Evolutionary conservation across 1,139 yeast species (phyloP).

Genomic region (Yamadazyma trypodendri): DNA sequence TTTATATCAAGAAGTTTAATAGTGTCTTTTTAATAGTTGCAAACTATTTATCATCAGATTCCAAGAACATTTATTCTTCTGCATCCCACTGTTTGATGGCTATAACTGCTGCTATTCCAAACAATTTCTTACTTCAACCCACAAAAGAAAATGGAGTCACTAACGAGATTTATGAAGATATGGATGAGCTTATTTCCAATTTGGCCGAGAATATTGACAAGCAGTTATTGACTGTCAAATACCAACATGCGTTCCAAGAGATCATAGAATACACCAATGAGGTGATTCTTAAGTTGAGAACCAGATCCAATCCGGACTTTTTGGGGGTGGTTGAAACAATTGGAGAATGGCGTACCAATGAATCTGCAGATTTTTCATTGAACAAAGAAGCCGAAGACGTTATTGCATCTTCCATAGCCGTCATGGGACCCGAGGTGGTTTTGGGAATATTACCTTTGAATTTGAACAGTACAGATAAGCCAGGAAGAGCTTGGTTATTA

Average conservation of each 20-base stretch:
- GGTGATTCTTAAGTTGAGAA: slow-evolving; percentile 61
- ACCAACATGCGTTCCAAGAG: slow-evolving; percentile 74
- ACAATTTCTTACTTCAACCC: slow-evolving; percentile 53
- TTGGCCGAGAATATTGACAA: slow-evolving; percentile 52
- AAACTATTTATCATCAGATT: slow-evolving; percentile 65
- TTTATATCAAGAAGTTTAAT: slow-evolving; percentile 58
- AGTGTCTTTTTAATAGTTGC: slow-evolving; percentile 56
- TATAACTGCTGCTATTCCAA: slow-evolving; percentile 62
- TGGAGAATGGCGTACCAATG: slow-evolving; percentile 84
- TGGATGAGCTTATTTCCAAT: slow-evolving; percentile 52
- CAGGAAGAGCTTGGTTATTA: slow-evolving; percentile 92
- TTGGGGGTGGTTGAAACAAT: slow-evolving; percentile 64
- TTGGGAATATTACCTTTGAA: slow-evolving; percentile 76
- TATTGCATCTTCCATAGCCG: slow-evolving; percentile 72
- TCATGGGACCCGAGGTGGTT: slow-evolving; percentile 85
- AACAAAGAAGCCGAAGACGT: slow-evolving; percentile 79
- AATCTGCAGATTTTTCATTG: slow-evolving; percentile 66
- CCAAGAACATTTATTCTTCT: slow-evolving; percentile 64
- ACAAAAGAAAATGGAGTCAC: slow-evolving; percentile 38
- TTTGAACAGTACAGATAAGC: slow-evolving; percentile 43
- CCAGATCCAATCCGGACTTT: slow-evolving; percentile 72
- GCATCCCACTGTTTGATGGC: slow-evolving; percentile 89
- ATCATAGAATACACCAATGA: slow-evolving; percentile 70
- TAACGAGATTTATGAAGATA: slow-evolving; percentile 47
- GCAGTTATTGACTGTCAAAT: slow-evolving; percentile 69